Evolutionary conservation across 129 eudicot genomes (phyloP).

Genomic region (Flaveria brownii): DNA sequence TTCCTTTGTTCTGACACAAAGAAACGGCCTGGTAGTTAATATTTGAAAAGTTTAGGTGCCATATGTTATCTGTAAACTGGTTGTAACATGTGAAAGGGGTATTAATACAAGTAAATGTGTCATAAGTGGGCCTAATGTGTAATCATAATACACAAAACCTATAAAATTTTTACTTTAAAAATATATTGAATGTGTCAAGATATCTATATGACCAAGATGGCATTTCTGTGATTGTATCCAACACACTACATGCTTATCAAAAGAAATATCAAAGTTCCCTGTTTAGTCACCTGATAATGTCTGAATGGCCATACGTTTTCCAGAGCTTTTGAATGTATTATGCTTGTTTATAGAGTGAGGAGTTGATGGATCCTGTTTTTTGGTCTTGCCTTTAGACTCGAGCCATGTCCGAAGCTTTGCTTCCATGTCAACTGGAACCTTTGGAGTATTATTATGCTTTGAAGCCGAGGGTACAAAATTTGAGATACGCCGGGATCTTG

Average conservation of each 20-base stretch:
- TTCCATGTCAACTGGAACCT: constrained; percentile 70
- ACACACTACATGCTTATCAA: not conserved
- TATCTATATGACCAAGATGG: too few species aligned
- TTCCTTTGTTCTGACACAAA: constrained; percentile 41
- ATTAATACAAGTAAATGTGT: not conserved
- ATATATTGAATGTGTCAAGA: not conserved
- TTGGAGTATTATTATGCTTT: constrained; percentile 51
- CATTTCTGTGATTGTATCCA: not conserved
- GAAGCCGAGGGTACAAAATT: constrained; percentile 53
- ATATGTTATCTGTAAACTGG: not conserved
- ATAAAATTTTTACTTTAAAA: not conserved
- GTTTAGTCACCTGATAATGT: constrained; percentile 37
- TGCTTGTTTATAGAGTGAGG: constrained; percentile 53
- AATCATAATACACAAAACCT: not conserved
- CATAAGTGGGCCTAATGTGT: not conserved
- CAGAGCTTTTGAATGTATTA: constrained; percentile 22
- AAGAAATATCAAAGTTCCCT: not conserved
- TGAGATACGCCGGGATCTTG: constrained; percentile 76
- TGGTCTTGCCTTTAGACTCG: constrained; percentile 88
- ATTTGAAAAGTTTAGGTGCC: not conserved
- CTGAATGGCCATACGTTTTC: constrained; percentile 40
- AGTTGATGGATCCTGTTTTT: constrained; percentile 46
- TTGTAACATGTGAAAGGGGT: not conserved
- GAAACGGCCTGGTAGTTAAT: constrained; percentile 13
- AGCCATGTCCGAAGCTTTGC: constrained; percentile 85